A percentile compares a stretch with the other conserved stretches of the same genome.
These are phyloP conservation scores for Malassezia restricta DNA, from an alignment of 1,284 basidiomycete species.

Conservation along the genomic window DNA sequence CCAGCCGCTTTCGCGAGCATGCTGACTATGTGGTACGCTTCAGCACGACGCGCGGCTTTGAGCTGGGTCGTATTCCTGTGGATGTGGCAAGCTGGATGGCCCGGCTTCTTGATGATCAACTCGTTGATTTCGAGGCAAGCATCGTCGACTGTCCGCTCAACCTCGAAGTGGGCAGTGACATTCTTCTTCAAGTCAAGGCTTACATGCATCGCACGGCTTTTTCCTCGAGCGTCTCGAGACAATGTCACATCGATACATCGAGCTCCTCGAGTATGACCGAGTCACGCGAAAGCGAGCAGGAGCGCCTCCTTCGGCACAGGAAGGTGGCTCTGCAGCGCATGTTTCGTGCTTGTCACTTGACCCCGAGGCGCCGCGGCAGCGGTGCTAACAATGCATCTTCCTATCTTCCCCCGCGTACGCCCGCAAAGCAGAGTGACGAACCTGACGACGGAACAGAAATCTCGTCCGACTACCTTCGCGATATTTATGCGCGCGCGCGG, in stretches of 20 bases:
- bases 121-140: slow-evolving; percentile 32
- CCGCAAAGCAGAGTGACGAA: neutral
- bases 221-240: neutral
- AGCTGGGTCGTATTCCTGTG: slow-evolving; percentile 34
- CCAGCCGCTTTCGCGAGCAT: slow-evolving; percentile 1
- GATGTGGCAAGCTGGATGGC: slow-evolving; percentile 41
- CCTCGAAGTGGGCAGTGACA: slow-evolving; percentile 35
- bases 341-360: slow-evolving; percentile 36
- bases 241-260: neutral
- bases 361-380: slow-evolving; percentile 16
- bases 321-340: slow-evolving; percentile 51
- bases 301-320: slow-evolving; percentile 62
- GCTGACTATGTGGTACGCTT: slow-evolving; percentile 39
- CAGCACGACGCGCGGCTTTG: slow-evolving; percentile 37
- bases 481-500: slow-evolving; percentile 55
- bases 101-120: slow-evolving; percentile 31
- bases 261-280: slow-evolving; percentile 45
- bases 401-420: neutral
- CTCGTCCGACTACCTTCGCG: slow-evolving; percentile 22
- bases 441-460: slow-evolving; percentile 39
- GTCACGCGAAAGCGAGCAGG: slow-evolving; percentile 61
- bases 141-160: slow-evolving; percentile 37
- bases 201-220: slow-evolving; percentile 20
- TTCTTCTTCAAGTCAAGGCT: slow-evolving; percentile 37
- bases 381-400: neutral